Percentiles rank a stretch among this genome's conserved stretches.
Evolutionary conservation across 2,329 filamentous ascomycete genomes (phyloP).

Genomic region (Colletotrichum agaves): DNA sequence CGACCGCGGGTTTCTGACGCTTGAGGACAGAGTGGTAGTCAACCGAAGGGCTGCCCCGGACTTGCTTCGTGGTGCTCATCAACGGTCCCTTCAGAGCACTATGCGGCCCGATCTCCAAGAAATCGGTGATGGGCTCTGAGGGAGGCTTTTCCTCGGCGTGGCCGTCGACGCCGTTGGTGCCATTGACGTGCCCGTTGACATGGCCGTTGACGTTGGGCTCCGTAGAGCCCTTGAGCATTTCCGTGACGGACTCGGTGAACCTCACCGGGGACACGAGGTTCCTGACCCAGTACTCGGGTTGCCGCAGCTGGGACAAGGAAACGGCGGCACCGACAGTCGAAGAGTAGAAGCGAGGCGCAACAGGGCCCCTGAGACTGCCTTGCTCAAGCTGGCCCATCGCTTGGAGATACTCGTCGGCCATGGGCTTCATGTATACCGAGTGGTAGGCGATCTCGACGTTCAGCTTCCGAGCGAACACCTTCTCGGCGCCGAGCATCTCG

Average conservation of each 20-base stretch:
- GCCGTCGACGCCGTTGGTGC: neutral
- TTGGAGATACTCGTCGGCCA: conserved; percentile 49
- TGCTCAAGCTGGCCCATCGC: conserved; percentile 20
- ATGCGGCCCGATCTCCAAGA: conserved; percentile 62
- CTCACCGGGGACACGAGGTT: conserved; percentile 54
- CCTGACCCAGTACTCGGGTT: conserved; percentile 56
- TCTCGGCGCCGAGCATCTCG: conserved; percentile 44
- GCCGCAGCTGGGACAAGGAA: conserved; percentile 4
- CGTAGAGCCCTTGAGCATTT: conserved; percentile 41
- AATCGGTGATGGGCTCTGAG: conserved; percentile 42
- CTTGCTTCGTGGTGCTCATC: conserved; percentile 38
- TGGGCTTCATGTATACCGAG: conserved; percentile 61
- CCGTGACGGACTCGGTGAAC: conserved; percentile 54
- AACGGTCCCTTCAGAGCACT: conserved; percentile 60
- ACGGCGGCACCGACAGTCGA: conserved; percentile 14
- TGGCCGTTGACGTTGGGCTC: neutral
- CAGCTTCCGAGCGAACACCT: conserved; percentile 59
- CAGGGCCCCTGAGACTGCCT: conserved; percentile 7
- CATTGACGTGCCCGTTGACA: conserved; percentile 12
- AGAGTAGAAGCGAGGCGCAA: conserved; percentile 30
- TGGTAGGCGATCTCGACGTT: conserved; percentile 64
- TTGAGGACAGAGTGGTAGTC: conserved; percentile 28
- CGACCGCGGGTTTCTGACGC: conserved; percentile 13
- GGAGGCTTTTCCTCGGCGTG: neutral
- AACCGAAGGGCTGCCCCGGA: neutral